phyloP scores from a whole-genome alignment of 2,329 filamentous ascomycete species.

The Fusarium praegraminearum region DNA sequence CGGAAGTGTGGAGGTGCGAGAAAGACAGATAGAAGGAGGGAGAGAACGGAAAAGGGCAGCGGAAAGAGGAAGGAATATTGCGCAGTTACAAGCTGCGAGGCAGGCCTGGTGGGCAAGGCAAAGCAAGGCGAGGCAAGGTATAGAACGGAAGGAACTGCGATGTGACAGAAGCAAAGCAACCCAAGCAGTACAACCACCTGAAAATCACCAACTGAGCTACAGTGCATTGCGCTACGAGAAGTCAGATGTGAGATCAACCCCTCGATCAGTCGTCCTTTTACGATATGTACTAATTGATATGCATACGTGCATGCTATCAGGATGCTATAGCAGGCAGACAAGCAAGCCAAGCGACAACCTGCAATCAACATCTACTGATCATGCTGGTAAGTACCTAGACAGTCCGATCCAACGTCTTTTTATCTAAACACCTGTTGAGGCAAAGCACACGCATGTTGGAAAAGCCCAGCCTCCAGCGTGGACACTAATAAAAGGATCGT shows the following conservation, averaged over 20 bases:
- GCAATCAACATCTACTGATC: background rate
- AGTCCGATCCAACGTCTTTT: background rate
- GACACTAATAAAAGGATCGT: conserved; percentile 39
- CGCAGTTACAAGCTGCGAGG: conserved; percentile 16
- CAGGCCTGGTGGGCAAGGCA: background rate
- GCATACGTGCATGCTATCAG: background rate
- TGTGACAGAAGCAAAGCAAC: conserved; percentile 5
- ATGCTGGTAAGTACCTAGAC: background rate
- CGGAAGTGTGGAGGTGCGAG: conserved; percentile 34
- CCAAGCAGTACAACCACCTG: conserved; percentile 33
- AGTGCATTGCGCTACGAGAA: conserved; percentile 20
- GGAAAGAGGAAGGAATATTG: conserved; percentile 32
- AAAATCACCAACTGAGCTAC: conserved; percentile 31
- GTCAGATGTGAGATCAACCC: conserved; percentile 44
- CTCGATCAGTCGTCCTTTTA: conserved; percentile 16
- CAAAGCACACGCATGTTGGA: conserved; percentile 17
- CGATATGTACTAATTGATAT: background rate
- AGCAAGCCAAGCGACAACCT: background rate
- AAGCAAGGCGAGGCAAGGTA: conserved; percentile 11
- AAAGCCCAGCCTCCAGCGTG: conserved; percentile 24
- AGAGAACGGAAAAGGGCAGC: conserved; percentile 34
- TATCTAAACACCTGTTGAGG: background rate
- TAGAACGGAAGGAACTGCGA: conserved; percentile 16
- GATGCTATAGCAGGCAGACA: background rate
- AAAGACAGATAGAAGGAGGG: conserved; percentile 26